phyloP scores from a whole-genome alignment of 768 basidiomycete species.

The Leucosporidium creatinivorum region DNA sequence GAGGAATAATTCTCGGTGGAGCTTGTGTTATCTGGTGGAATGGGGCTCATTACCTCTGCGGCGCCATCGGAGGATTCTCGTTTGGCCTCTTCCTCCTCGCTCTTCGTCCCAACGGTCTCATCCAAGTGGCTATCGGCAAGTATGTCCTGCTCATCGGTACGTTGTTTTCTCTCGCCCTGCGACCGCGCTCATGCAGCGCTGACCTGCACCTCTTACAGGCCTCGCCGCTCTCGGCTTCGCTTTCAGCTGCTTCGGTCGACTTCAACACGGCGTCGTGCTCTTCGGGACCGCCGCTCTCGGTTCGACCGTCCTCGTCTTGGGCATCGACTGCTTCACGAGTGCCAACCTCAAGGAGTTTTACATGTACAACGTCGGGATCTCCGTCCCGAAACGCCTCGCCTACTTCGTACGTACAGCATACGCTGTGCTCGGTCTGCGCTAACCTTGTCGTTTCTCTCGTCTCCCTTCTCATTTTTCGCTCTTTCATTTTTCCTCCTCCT shows the following conservation, averaged over 20 bases:
- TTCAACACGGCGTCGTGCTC: not conserved
- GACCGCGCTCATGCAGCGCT: not conserved
- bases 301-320: constrained; percentile 80
- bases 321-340: constrained; percentile 47
- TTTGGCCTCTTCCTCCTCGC: constrained; percentile 81
- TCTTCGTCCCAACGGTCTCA: constrained; percentile 72
- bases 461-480: constrained; percentile 38
- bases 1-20: constrained; percentile 75
- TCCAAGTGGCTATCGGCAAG: constrained; percentile 59
- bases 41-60: constrained; percentile 69
- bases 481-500: too few relatives aligned
- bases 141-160: constrained; percentile 86
- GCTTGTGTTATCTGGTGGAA: constrained; percentile 91
- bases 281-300: constrained; percentile 44
- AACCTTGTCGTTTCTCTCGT: constrained; percentile 63
- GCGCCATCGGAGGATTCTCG: constrained; percentile 71
- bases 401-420: too few relatives aligned
- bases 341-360: constrained; percentile 60
- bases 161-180: constrained; percentile 7
- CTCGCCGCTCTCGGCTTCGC: constrained; percentile 7
- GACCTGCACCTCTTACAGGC: not conserved
- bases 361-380: constrained; percentile 59
- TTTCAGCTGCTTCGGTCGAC: not conserved
- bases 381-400: too few relatives aligned
- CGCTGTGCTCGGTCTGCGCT: constrained; percentile 59